Percentiles rank a stretch among this genome's conserved stretches.
Evolutionary conservation across 371 early-diverging fungal species (phyloP).

Genomic region (Mucor lusitanicus): DNA sequence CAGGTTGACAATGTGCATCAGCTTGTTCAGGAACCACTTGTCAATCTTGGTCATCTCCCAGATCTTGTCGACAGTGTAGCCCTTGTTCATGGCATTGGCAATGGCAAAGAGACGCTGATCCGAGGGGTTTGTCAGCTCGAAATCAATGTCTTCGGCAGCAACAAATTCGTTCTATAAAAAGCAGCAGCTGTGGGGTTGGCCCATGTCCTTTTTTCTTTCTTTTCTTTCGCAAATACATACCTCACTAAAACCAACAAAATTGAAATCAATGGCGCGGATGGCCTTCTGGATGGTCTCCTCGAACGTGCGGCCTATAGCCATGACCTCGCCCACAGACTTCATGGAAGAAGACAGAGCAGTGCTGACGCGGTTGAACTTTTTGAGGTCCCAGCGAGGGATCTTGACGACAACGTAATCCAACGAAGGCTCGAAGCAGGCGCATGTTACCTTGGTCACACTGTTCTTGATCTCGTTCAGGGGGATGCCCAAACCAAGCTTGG

Average conservation of each 20-base stretch:
- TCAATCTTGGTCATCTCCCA: constrained; percentile 89
- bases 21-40: constrained; percentile 93
- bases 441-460: constrained; percentile 91
- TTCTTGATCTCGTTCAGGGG: constrained; percentile 86
- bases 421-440: constrained; percentile 94
- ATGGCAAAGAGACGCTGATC: constrained; percentile 92
- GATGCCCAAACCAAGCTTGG: constrained; percentile 90
- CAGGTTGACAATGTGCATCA: constrained; percentile 65
- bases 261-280: constrained; percentile 87
- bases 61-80: constrained; percentile 85
- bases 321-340: constrained; percentile 97
- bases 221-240: constrained; percentile 22
- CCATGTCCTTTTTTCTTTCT: neutral
- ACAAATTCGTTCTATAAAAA: constrained; percentile 56
- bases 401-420: constrained; percentile 93
- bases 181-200: neutral
- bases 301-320: constrained; percentile 94
- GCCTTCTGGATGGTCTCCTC: constrained; percentile 97
- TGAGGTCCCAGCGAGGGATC: constrained; percentile 96
- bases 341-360: constrained; percentile 85
- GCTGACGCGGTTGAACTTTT: constrained; percentile 89
- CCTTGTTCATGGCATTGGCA: constrained; percentile 82
- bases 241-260: constrained; percentile 80
- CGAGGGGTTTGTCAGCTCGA: constrained; percentile 81
- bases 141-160: constrained; percentile 65